A percentile compares a stretch with the other conserved stretches of the same genome.
These are phyloP conservation scores for Cucurbita moschata DNA, from an alignment of 306 rosid genomes.

Conservation along the genomic window DNA sequence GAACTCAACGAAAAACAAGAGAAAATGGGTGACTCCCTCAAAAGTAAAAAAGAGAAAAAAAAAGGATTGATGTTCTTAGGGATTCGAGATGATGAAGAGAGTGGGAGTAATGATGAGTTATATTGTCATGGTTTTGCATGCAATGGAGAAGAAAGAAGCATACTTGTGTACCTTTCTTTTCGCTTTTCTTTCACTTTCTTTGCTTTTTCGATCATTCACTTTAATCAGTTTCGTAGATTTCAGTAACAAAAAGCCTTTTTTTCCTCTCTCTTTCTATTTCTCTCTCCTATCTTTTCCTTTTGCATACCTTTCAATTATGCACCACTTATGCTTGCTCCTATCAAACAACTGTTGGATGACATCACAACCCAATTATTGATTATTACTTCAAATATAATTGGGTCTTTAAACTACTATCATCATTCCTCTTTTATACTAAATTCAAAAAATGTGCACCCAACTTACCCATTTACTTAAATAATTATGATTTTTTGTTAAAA, in stretches of 20 bases:
- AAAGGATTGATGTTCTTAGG: slow-evolving; percentile 36
- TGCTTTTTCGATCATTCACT: slow-evolving; percentile 40
- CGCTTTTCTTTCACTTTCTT: slow-evolving; percentile 25
- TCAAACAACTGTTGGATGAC: background rate
- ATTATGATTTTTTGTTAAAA: too few relatives aligned
- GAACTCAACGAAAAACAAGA: background rate
- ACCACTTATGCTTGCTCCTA: background rate
- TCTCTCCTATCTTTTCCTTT: background rate
- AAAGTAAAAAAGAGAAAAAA: slow-evolving; percentile 1
- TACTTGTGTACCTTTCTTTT: slow-evolving; percentile 28
- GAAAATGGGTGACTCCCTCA: background rate
- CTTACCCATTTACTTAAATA: too few relatives aligned
- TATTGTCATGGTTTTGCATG: slow-evolving; percentile 55
- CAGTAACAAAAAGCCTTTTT: slow-evolving; percentile 50
- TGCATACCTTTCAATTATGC: background rate
- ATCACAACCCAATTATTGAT: background rate
- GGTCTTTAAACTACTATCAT: too few relatives aligned
- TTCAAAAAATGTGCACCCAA: too few relatives aligned
- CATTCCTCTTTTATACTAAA: too few relatives aligned
- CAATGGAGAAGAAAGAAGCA: slow-evolving; percentile 30
- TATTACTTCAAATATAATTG: too few relatives aligned
- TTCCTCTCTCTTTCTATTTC: slow-evolving; percentile 3
- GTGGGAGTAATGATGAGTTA: slow-evolving; percentile 57
- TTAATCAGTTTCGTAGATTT: slow-evolving; percentile 63
- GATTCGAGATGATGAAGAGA: slow-evolving; percentile 40